A percentile compares a stretch with the other conserved stretches of the same genome.
These are phyloP conservation scores for Colletotrichum sp. DNA, from an alignment of 2,329 filamentous ascomycete species.

Conservation along the genomic window DNA sequence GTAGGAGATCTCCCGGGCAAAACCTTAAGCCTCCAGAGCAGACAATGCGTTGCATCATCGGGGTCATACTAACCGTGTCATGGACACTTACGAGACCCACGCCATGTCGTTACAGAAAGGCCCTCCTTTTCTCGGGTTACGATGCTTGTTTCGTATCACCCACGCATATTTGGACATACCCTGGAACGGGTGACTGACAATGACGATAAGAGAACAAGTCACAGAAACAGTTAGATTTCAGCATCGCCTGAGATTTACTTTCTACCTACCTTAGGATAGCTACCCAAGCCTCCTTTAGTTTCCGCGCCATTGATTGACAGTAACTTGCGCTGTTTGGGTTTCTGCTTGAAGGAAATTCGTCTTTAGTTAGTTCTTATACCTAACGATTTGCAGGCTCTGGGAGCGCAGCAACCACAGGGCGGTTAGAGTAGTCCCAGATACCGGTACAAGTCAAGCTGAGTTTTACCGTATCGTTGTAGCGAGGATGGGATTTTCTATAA, in stretches of 20 bases:
- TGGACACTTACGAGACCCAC: background rate
- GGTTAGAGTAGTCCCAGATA: background rate
- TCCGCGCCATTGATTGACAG: too few relatives aligned
- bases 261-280: too few relatives aligned
- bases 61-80: background rate
- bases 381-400: too few relatives aligned
- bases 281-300: too few relatives aligned
- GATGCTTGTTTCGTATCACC: background rate
- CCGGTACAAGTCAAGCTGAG: background rate
- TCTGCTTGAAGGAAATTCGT: too few relatives aligned
- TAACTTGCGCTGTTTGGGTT: too few relatives aligned
- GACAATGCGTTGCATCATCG: background rate
- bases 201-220: background rate
- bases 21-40: background rate
- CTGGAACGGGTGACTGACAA: background rate
- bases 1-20: background rate
- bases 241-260: too few relatives aligned
- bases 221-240: too few relatives aligned
- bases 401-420: background rate
- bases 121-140: background rate
- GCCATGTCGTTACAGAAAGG: too few relatives aligned
- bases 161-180: background rate
- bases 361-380: too few relatives aligned
- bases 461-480: rapidly evolving
- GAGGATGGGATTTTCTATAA: background rate